Conservation (phyloP, 495 filamentous ascomycete species). For the Tuber melanosporum region DNA sequence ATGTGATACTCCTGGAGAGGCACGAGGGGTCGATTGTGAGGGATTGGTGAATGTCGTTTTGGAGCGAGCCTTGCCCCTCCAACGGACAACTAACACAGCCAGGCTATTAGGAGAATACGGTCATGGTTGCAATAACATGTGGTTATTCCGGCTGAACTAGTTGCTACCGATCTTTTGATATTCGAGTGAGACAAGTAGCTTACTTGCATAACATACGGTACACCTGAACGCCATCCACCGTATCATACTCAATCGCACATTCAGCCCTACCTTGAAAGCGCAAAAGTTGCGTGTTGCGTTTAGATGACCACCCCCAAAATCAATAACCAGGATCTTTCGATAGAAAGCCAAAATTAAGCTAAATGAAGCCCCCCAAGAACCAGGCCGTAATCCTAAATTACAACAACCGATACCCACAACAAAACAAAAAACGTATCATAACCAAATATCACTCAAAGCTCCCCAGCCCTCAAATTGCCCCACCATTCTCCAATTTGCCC, state of each 20-base stretch:
- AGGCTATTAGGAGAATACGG: not conserved
- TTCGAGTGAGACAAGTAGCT: not conserved
- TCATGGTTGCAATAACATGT: not conserved
- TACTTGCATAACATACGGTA: not conserved
- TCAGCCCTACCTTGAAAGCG: not conserved
- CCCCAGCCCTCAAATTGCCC: conserved; percentile 9
- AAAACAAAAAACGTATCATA: not conserved
- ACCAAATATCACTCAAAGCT: not conserved
- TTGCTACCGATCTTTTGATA: not conserved
- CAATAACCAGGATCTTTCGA: not conserved
- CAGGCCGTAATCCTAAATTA: not conserved
- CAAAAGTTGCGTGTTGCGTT: not conserved
- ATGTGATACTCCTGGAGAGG: not conserved
- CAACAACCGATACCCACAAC: not conserved
- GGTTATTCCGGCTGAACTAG: not conserved
- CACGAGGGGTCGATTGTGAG: not conserved
- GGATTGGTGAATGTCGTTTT: not conserved
- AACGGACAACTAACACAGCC: not conserved
- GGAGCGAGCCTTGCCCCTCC: not conserved
- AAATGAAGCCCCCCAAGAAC: not conserved
- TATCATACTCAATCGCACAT: not conserved
- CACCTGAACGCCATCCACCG: not conserved
- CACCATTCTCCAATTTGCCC: conserved; percentile 14
- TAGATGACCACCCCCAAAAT: not conserved
- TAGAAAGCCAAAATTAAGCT: not conserved